phyloP scores from a whole-genome alignment of 2,329 filamentous ascomycete genomes.

The Botrytis squamosa region DNA sequence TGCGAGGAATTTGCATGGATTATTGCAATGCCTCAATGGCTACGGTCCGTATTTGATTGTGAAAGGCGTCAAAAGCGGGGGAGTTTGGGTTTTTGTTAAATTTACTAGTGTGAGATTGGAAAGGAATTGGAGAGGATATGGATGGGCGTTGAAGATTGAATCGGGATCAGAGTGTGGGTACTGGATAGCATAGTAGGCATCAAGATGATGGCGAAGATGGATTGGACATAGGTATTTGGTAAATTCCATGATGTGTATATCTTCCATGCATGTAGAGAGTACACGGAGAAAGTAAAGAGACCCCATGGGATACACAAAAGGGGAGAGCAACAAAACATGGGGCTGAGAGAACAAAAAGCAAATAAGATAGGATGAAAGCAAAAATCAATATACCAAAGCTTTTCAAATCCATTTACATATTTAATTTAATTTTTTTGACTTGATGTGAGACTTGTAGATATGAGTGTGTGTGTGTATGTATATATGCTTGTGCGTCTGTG shows the following conservation, averaged over 20 bases:
- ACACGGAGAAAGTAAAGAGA: background rate
- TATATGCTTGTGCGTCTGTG: background rate
- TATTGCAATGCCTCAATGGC: conserved; percentile 1
- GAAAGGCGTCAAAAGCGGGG: conserved; percentile 7
- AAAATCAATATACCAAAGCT: conserved; percentile 7
- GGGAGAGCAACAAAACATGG: background rate
- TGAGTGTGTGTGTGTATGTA: background rate
- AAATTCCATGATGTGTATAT: conserved; percentile 13
- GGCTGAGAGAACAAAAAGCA: background rate
- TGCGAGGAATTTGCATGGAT: background rate
- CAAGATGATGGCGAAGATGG: background rate
- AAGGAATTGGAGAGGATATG: conserved; percentile 6
- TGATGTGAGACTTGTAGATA: background rate
- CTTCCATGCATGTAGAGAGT: conserved; percentile 8
- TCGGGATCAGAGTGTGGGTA: background rate
- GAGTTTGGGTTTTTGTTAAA: background rate
- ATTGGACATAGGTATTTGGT: conserved; percentile 4
- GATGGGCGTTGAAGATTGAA: conserved; percentile 6
- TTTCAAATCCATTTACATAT: background rate
- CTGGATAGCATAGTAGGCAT: background rate
- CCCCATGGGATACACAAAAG: background rate
- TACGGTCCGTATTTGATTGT: background rate
- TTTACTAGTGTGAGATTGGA: conserved; percentile 13
- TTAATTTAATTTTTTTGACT: background rate
- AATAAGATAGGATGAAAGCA: background rate